phyloP scores from a whole-genome alignment of 441 rosid genomes.

The Adansonia rubrostipa region DNA sequence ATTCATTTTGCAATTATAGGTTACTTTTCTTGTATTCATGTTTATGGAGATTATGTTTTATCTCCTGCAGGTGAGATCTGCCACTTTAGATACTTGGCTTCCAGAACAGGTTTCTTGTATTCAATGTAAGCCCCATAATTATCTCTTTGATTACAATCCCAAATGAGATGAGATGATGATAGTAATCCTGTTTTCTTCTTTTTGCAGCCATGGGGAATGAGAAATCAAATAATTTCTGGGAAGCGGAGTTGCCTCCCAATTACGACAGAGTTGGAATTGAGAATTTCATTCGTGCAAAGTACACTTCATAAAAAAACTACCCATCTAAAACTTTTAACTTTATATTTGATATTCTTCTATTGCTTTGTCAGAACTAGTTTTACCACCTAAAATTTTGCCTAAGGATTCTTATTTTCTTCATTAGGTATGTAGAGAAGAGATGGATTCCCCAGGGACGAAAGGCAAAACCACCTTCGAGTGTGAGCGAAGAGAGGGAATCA shows the following conservation, averaged over 20 bases:
- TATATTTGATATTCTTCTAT: conserved; percentile 19
- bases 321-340: conserved; percentile 31
- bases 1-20: not conserved
- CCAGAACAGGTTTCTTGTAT: conserved; percentile 81
- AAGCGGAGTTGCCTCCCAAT: conserved; percentile 73
- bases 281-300: conserved; percentile 81
- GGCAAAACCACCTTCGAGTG: conserved; percentile 38
- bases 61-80: conserved; percentile 69
- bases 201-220: conserved; percentile 79
- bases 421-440: conserved; percentile 62
- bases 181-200: conserved; percentile 8
- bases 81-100: conserved; percentile 87
- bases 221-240: conserved; percentile 74
- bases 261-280: conserved; percentile 75
- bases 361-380: conserved; percentile 16
- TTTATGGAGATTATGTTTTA: not conserved
- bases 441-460: conserved; percentile 56
- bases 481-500: conserved; percentile 34
- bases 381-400: conserved; percentile 4
- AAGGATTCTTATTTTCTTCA: conserved; percentile 11
- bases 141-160: conserved; percentile 6
- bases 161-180: conserved; percentile 26
- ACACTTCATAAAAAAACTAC: conserved; percentile 32
- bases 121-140: conserved; percentile 53
- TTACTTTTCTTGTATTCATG: not conserved